Percentiles rank a stretch among this genome's conserved stretches.
Conservation (phyloP, 306 rosid species). For the Begonia fuchsioides region DNA sequence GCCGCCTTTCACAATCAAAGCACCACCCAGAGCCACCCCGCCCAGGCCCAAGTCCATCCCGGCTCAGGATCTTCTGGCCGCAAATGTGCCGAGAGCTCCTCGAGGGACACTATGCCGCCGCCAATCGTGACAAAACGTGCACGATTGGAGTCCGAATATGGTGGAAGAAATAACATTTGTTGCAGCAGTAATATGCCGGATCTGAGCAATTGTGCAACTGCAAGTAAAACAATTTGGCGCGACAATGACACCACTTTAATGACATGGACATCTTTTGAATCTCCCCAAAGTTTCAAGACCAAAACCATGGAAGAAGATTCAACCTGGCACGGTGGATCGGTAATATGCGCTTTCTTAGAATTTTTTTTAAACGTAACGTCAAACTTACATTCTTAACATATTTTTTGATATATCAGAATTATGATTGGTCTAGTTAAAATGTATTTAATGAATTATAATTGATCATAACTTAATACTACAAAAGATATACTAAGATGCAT, state of each 20-base stretch:
- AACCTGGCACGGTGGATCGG: slow-evolving; percentile 29
- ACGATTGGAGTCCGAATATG: slow-evolving; percentile 12
- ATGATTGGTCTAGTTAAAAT: too few relatives aligned
- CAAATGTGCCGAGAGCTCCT: slow-evolving; percentile 11
- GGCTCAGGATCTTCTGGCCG: slow-evolving; percentile 1
- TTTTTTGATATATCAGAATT: too few relatives aligned
- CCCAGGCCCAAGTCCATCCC: slow-evolving; percentile 9
- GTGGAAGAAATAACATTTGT: slow-evolving; percentile 11
- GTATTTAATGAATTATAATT: too few relatives aligned
- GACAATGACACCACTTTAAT: slow-evolving; percentile 28
- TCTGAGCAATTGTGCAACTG: slow-evolving; percentile 21
- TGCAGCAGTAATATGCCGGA: slow-evolving; percentile 6
- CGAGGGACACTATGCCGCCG: slow-evolving; percentile 2
- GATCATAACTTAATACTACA: too few relatives aligned
- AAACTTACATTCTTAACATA: too few relatives aligned
- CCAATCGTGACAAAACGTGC: slow-evolving; percentile 13
- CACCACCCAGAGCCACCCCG: slow-evolving; percentile 7
- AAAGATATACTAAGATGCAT: too few relatives aligned
- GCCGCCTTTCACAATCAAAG: slow-evolving; percentile 25
- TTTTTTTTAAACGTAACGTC: too few relatives aligned
- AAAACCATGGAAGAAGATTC: slow-evolving; percentile 36
- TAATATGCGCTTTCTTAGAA: not conserved
- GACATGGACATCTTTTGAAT: slow-evolving; percentile 41
- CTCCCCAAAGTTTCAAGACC: slow-evolving; percentile 28
- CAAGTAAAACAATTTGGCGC: slow-evolving; percentile 17